Conservation (phyloP, 1,139 yeast genomes). For the Yamadazyma triangularis region DNA sequence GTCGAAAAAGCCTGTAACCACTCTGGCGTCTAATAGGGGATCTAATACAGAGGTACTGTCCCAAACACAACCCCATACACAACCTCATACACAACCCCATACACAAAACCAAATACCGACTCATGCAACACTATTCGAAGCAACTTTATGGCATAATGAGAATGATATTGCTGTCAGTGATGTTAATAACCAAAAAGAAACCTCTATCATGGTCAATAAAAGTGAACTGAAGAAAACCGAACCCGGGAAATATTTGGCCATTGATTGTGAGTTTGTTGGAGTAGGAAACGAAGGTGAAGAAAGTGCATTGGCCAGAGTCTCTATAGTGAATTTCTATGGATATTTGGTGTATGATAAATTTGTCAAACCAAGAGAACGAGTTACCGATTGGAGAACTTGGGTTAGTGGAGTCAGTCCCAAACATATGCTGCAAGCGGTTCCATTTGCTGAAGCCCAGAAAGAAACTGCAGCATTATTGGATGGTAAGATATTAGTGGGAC, state of each 20-base stretch:
- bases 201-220: slow-evolving; percentile 3
- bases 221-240: slow-evolving; percentile 25
- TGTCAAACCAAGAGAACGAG: slow-evolving; percentile 71
- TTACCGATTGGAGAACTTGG: slow-evolving; percentile 91
- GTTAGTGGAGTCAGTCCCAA: slow-evolving; percentile 81
- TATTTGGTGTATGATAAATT: slow-evolving; percentile 63
- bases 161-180: slow-evolving; percentile 16
- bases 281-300: slow-evolving; percentile 68
- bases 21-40: slow-evolving; percentile 2
- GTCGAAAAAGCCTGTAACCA: slow-evolving; percentile 1
- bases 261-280: slow-evolving; percentile 96
- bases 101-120: not conserved
- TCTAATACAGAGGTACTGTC: slow-evolving; percentile 2
- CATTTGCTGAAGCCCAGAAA: slow-evolving; percentile 62
- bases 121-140: slow-evolving; percentile 18
- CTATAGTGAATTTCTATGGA: slow-evolving; percentile 82
- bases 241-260: slow-evolving; percentile 71
- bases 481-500: slow-evolving; percentile 69
- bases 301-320: slow-evolving; percentile 80
- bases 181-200: slow-evolving; percentile 4
- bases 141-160: slow-evolving; percentile 28
- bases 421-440: slow-evolving; percentile 62
- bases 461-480: slow-evolving; percentile 47
- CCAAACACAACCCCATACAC: not conserved
- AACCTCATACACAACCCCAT: slow-evolving; percentile 1